Conservation (phyloP, 2,329 filamentous ascomycete species). For the Hortaea sp. region DNA sequence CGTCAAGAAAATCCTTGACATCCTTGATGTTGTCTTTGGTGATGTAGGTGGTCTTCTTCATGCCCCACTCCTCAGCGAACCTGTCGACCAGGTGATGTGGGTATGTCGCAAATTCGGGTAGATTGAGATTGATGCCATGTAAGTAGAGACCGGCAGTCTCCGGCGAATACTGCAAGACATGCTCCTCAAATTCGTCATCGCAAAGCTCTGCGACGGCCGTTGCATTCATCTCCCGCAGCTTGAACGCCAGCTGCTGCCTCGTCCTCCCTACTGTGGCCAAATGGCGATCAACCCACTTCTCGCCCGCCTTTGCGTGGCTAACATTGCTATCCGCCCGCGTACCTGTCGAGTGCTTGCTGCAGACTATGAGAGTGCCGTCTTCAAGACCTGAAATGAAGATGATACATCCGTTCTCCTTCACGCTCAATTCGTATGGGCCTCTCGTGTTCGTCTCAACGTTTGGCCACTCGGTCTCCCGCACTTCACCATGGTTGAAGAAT, state of each 20-base stretch:
- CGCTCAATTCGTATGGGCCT: conserved; percentile 86
- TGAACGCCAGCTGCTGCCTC: conserved; percentile 64
- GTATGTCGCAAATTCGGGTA: conserved; percentile 86
- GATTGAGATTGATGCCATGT: conserved; percentile 90
- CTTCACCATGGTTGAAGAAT: conserved; percentile 91
- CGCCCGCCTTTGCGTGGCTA: conserved; percentile 78
- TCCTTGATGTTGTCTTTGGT: conserved; percentile 63
- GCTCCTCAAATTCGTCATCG: conserved; percentile 93
- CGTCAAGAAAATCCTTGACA: conserved; percentile 73
- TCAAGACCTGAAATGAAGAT: conserved; percentile 92
- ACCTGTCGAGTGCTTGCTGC: conserved; percentile 96
- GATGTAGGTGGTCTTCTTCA: conserved; percentile 76
- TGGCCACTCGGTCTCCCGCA: conserved; percentile 69
- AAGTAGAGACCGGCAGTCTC: conserved; percentile 84
- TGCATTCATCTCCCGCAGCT: conserved; percentile 70
- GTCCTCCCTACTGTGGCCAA: conserved; percentile 68
- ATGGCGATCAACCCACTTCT: conserved; percentile 72
- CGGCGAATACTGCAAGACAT: conserved; percentile 79
- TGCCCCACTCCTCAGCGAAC: conserved; percentile 89
- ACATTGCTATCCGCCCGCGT: conserved; percentile 57
- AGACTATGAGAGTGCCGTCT: conserved; percentile 84
- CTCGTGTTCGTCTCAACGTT: conserved; percentile 66
- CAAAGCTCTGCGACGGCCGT: conserved; percentile 94
- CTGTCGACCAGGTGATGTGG: conserved; percentile 71
- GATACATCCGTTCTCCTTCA: conserved; percentile 99